A percentile compares a stretch with the other conserved stretches of the same genome.
phyloP scores from a whole-genome alignment of 2,329 filamentous ascomycete genomes.

The Ophiostoma populinum region DNA sequence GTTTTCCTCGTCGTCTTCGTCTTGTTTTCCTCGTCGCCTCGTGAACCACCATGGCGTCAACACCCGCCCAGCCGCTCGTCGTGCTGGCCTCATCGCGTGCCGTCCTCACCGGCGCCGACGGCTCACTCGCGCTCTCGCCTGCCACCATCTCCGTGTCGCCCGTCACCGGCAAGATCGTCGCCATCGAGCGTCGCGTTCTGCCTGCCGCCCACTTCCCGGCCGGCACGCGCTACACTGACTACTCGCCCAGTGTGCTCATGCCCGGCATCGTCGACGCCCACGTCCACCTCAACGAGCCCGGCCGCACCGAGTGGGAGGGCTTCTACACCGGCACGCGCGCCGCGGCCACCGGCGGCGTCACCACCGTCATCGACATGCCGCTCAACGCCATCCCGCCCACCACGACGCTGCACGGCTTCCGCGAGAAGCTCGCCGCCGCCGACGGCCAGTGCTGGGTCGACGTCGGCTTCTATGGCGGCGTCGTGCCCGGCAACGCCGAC shows the following conservation, averaged over 20 bases:
- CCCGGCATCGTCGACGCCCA: slow-evolving; percentile 92
- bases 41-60: slow-evolving; percentile 15
- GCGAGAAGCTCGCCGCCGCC: slow-evolving; percentile 73
- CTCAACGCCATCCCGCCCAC: slow-evolving; percentile 93
- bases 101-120: slow-evolving; percentile 53
- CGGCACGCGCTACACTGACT: slow-evolving; percentile 59
- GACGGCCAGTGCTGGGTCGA: slow-evolving; percentile 91
- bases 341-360: slow-evolving; percentile 88
- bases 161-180: slow-evolving; percentile 66
- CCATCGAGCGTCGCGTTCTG: slow-evolving; percentile 57
- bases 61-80: slow-evolving; percentile 29
- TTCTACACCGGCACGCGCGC: slow-evolving; percentile 91
- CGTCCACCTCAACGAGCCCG: slow-evolving; percentile 93
- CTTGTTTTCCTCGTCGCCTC: no score
- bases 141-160: slow-evolving; percentile 71
- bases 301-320: slow-evolving; percentile 94
- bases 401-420: slow-evolving; percentile 66
- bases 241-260: slow-evolving; percentile 69
- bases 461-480: slow-evolving; percentile 93
- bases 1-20: no score
- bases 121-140: slow-evolving; percentile 48
- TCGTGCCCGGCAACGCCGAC: slow-evolving; percentile 73
- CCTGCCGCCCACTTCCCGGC: slow-evolving; percentile 57
- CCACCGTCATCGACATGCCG: slow-evolving; percentile 95
- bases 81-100: slow-evolving; percentile 75